Percentiles rank a stretch among this genome's conserved stretches.
These are phyloP conservation scores for Pyrenula aspistea DNA, from an alignment of 495 filamentous ascomycete species.

Conservation along the genomic window DNA sequence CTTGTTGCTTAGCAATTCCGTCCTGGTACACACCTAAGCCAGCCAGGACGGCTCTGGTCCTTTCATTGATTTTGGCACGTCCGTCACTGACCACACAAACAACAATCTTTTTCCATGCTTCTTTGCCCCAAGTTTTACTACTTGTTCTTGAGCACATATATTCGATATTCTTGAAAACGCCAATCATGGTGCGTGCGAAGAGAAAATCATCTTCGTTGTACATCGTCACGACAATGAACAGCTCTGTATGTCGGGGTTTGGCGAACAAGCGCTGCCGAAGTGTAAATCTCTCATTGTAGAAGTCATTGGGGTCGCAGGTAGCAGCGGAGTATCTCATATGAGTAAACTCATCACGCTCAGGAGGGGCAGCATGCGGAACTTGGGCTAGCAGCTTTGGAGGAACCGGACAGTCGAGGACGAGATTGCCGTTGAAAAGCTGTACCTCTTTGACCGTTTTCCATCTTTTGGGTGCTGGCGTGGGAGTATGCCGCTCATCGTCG, in stretches of 20 bases:
- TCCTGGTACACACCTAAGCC: conserved; percentile 96
- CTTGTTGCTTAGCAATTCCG: conserved; percentile 96
- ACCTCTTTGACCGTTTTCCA: conserved; percentile 99
- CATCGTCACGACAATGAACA: conserved; percentile 98
- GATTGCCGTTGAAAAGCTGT: conserved; percentile 88
- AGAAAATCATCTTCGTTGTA: conserved; percentile 98
- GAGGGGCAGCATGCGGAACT: conserved; percentile 65
- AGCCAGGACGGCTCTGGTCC: conserved; percentile 80
- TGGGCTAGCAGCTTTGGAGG: conserved; percentile 78
- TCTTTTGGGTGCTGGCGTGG: conserved; percentile 54
- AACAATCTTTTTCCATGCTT: conserved; percentile 99
- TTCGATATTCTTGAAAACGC: conserved; percentile 97
- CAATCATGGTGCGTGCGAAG: conserved; percentile 91
- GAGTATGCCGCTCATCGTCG: conserved; percentile 20
- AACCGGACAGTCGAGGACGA: conserved; percentile 94
- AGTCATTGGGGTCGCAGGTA: conserved; percentile 86
- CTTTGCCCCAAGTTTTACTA: conserved; percentile 96
- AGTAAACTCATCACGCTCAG: conserved; percentile 91
- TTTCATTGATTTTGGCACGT: conserved; percentile 71
- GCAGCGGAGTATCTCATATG: conserved; percentile 98
- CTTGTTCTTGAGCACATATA: conserved; percentile 85
- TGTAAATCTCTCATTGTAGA: conserved; percentile 50
- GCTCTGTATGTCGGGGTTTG: conserved; percentile 63
- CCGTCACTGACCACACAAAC: conserved; percentile 98
- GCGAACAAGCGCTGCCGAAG: conserved; percentile 89